A percentile compares a stretch with the other conserved stretches of the same genome.
These are phyloP conservation scores for Phoenix dactylifera DNA, from an alignment of 176 grass and related monocot species.

Conservation along the genomic window DNA sequence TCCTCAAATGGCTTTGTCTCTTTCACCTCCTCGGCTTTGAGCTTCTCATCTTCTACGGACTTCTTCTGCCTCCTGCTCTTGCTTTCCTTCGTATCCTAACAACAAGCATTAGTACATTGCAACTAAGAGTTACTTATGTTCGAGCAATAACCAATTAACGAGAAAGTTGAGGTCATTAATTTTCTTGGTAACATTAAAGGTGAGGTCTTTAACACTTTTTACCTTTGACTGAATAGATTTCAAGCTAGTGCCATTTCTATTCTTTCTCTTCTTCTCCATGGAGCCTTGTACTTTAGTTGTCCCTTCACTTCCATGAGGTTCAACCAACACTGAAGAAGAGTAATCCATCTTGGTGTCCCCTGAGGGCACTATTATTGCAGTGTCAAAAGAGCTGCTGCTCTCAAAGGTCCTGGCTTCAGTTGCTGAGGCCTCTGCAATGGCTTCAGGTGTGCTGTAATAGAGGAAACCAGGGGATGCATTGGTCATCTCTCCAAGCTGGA, in stretches of 20 bases:
- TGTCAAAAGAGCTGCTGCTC: constrained; percentile 5
- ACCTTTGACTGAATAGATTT: constrained; percentile 35
- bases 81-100: constrained; percentile 20
- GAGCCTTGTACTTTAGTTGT: neutral
- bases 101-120: neutral
- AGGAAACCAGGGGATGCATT: constrained; percentile 1
- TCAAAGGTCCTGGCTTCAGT: constrained; percentile 3
- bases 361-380: constrained; percentile 2
- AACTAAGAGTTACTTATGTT: neutral
- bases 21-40: constrained; percentile 7
- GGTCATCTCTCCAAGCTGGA: neutral
- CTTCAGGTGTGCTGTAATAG: constrained; percentile 11
- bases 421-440: constrained; percentile 1
- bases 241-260: constrained; percentile 1
- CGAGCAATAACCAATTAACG: too few relatives aligned
- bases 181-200: too few relatives aligned
- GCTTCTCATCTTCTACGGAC: constrained; percentile 17
- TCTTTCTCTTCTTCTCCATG: constrained; percentile 14
- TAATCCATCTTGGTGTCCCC: neutral
- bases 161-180: too few relatives aligned
- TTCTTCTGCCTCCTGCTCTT: constrained; percentile 28
- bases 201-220: too few relatives aligned
- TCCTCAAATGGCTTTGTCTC: constrained; percentile 3
- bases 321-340: constrained; percentile 8
- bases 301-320: neutral